These are phyloP conservation scores for Colletotrichum cuscutae DNA, from an alignment of 2,329 filamentous ascomycete species.

Conservation along the genomic window DNA sequence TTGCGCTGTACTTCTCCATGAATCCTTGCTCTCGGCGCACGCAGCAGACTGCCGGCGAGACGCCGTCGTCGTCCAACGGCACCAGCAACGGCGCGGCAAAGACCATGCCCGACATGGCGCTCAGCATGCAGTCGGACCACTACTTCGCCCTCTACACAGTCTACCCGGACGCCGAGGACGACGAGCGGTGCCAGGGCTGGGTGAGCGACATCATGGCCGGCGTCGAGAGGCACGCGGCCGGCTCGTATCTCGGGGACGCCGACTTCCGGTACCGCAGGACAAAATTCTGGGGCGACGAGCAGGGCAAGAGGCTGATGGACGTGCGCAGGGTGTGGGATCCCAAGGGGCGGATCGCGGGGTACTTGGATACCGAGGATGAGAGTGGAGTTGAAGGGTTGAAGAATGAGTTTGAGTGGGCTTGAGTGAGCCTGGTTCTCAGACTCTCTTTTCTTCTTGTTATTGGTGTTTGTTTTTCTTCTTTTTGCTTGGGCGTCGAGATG, in stretches of 20 bases:
- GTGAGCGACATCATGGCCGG: conserved; percentile 50
- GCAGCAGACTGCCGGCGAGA: background rate
- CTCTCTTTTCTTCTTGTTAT: too few relatives aligned
- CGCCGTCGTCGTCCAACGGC: conserved; percentile 40
- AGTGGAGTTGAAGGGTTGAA: conserved; percentile 54
- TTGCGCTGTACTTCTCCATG: conserved; percentile 63
- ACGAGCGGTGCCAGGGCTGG: conserved; percentile 56
- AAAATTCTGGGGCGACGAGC: conserved; percentile 58
- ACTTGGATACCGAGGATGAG: conserved; percentile 56
- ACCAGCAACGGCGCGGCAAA: conserved; percentile 28
- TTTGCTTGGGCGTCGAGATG: too few relatives aligned
- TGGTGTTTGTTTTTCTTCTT: too few relatives aligned
- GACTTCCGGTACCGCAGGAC: conserved; percentile 61
- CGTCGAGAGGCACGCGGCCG: conserved; percentile 53
- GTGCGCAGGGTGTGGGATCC: conserved; percentile 57
- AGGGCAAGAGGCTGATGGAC: conserved; percentile 52
- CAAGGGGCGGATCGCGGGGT: conserved; percentile 49
- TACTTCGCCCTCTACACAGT: conserved; percentile 65
- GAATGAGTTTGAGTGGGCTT: conserved; percentile 51
- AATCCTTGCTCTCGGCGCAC: conserved; percentile 50
- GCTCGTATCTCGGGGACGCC: conserved; percentile 65
- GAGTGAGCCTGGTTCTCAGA: background rate
- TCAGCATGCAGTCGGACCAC: conserved; percentile 65
- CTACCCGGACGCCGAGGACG: conserved; percentile 58
- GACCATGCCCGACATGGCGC: conserved; percentile 59